These are phyloP conservation scores for Akanthomyces dipterigenus DNA, from an alignment of 2,329 filamentous ascomycete species.

Conservation along the genomic window DNA sequence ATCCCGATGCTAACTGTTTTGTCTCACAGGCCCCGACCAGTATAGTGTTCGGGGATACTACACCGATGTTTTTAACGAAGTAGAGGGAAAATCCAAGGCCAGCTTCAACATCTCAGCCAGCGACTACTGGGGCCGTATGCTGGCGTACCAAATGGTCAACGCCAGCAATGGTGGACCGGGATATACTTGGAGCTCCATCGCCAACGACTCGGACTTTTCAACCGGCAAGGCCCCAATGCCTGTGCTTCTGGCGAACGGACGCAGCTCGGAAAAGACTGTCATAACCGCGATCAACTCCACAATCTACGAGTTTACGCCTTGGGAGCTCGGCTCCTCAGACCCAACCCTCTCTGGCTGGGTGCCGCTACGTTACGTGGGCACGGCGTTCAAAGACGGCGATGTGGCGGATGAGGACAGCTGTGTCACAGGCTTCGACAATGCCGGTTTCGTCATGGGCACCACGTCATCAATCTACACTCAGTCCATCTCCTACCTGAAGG, in stretches of 20 bases:
- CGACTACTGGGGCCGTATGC: constrained; percentile 73
- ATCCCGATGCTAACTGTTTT: background rate
- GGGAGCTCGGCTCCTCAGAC: constrained; percentile 72
- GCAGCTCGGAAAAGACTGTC: constrained; percentile 52
- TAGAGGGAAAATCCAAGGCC: constrained; percentile 54
- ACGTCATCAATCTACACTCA: constrained; percentile 80
- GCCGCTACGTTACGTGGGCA: constrained; percentile 64
- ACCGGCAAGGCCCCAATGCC: constrained; percentile 63
- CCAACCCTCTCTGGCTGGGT: constrained; percentile 65
- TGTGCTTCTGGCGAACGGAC: constrained; percentile 63
- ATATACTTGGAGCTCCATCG: constrained; percentile 70
- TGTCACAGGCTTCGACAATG: constrained; percentile 74
- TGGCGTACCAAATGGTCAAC: constrained; percentile 73
- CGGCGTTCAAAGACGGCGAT: constrained; percentile 59
- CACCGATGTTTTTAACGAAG: constrained; percentile 47
- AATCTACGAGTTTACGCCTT: constrained; percentile 72
- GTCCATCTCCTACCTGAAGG: constrained; percentile 55
- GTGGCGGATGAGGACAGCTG: constrained; percentile 54
- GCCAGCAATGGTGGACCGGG: constrained; percentile 59
- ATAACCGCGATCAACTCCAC: constrained; percentile 60
- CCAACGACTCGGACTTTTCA: constrained; percentile 50
- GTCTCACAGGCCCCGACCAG: constrained; percentile 30
- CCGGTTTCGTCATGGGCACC: constrained; percentile 79
- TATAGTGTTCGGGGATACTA: constrained; percentile 46
- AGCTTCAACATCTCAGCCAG: constrained; percentile 61